Conservation (phyloP, 257 asterid genomes). For the Solanum appendiculatum region DNA sequence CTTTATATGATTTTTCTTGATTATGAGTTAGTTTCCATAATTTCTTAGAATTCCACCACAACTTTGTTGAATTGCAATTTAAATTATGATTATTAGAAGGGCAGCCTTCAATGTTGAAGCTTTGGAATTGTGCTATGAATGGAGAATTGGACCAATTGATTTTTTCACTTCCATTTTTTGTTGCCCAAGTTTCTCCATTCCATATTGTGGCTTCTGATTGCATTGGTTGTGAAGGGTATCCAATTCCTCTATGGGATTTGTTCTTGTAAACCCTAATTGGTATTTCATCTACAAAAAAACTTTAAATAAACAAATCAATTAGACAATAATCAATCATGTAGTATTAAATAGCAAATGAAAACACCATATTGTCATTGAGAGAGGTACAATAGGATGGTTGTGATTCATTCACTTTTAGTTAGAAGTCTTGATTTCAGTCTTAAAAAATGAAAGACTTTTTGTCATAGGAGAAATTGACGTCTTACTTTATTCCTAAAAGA, state of each 20-base stretch:
- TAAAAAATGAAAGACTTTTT: background rate
- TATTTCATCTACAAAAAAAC: background rate
- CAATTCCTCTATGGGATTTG: background rate
- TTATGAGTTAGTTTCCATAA: background rate
- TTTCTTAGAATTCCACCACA: constrained; percentile 5
- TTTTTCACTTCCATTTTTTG: background rate
- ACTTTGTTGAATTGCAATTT: background rate
- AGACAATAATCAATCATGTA: background rate
- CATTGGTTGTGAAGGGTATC: constrained; percentile 7
- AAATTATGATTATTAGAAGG: background rate
- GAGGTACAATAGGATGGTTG: background rate
- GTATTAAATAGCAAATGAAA: background rate
- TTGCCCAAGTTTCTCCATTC: constrained; percentile 13
- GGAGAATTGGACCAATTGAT: constrained; percentile 6
- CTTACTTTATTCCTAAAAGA: background rate
- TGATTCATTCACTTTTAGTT: background rate
- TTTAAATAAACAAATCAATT: background rate
- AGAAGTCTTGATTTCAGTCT: background rate
- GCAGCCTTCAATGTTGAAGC: constrained; percentile 5
- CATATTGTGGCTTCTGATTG: constrained; percentile 3
- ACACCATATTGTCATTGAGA: background rate
- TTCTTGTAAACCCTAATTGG: constrained; percentile 6
- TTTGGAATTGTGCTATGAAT: background rate
- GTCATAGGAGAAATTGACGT: no score
- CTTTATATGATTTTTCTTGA: background rate